phyloP scores from a whole-genome alignment of 306 rosid species.

The Gynostemma pentaphyllum region DNA sequence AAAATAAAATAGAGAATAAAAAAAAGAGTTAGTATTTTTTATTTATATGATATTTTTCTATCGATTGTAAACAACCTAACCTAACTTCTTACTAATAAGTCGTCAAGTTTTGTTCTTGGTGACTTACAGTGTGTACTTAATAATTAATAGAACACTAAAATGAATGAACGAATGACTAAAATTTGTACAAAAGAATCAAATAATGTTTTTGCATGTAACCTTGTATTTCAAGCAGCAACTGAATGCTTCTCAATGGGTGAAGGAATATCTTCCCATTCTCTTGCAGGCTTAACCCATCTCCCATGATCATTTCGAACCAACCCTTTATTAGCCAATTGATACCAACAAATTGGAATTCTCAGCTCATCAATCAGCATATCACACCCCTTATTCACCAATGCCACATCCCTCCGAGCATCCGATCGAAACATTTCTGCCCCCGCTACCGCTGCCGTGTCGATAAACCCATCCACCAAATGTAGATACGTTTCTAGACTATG shows the following conservation, averaged over 20 bases:
- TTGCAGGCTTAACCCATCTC: slow-evolving; percentile 53
- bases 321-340: slow-evolving; percentile 47
- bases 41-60: no score
- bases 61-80: no score
- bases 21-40: no score
- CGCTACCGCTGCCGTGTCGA: slow-evolving; percentile 5
- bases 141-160: no score
- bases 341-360: slow-evolving; percentile 48
- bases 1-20: no score
- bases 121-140: no score
- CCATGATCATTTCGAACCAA: slow-evolving; percentile 47
- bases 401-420: slow-evolving; percentile 44
- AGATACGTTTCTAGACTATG: slow-evolving; percentile 57
- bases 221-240: neutral
- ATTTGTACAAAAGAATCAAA: no score
- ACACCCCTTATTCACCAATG: slow-evolving; percentile 58
- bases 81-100: no score
- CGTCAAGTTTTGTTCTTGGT: no score
- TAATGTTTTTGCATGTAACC: no score
- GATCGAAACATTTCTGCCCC: slow-evolving; percentile 25
- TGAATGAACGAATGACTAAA: no score
- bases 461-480: slow-evolving; percentile 53
- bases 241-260: slow-evolving; percentile 16
- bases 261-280: slow-evolving; percentile 51
- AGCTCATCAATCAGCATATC: slow-evolving; percentile 48